Evolutionary conservation across 2,329 filamentous ascomycete genomes (phyloP).

Genomic region (Aspergillus sp.): DNA sequence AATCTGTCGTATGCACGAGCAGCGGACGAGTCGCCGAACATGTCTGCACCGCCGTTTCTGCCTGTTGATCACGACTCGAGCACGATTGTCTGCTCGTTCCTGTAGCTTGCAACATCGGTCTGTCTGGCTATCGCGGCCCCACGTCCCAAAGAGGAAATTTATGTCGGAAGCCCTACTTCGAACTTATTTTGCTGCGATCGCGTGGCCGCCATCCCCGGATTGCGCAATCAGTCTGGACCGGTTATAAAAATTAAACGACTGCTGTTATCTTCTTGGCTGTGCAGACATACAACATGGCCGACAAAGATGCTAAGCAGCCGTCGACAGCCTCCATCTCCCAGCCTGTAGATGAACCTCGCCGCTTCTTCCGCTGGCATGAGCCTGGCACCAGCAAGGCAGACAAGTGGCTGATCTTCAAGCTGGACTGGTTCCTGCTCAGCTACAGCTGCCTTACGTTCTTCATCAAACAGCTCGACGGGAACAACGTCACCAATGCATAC

Average conservation of each 20-base stretch:
- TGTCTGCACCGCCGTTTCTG: neutral
- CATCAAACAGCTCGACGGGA: slow-evolving; percentile 48
- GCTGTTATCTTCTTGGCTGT: too few relatives aligned
- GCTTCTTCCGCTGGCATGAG: neutral
- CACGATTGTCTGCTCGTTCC: neutral
- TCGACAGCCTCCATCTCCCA: too few relatives aligned
- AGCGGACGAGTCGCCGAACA: neutral
- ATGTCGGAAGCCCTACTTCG: neutral
- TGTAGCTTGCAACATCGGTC: neutral
- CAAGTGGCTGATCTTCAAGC: neutral
- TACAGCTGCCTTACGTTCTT: slow-evolving; percentile 48
- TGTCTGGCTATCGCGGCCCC: too few relatives aligned
- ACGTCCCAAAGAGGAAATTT: neutral
- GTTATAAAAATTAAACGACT: neutral
- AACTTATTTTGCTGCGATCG: too few relatives aligned
- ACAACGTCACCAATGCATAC: slow-evolving; percentile 51
- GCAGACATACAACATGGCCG: neutral
- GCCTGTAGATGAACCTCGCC: too few relatives aligned
- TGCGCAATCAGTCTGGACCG: neutral
- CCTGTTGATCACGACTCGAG: neutral
- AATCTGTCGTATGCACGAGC: neutral
- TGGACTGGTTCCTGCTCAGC: slow-evolving; percentile 30
- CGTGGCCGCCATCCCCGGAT: neutral
- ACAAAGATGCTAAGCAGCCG: too few relatives aligned
- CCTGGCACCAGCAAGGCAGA: neutral